These are phyloP conservation scores for Amoebophrya sp. DNA, from an alignment of 169 alveolate species.

Conservation along the genomic window DNA sequence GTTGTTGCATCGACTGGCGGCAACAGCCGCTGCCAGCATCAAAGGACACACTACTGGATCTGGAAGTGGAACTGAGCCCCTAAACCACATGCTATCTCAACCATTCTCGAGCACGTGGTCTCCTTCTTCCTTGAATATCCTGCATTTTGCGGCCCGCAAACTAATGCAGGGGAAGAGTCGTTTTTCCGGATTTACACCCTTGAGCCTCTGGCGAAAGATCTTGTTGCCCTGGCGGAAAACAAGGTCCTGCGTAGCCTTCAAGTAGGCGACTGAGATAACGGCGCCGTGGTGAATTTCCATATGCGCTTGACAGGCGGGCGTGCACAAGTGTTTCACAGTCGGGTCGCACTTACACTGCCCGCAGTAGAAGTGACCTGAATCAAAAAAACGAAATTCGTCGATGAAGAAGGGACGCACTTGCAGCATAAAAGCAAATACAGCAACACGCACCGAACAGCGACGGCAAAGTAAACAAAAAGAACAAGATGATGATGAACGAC, in stretches of 20 bases:
- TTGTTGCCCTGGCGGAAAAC: background rate
- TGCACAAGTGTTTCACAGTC: background rate
- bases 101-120: background rate
- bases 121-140: background rate
- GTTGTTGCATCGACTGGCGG: too few relatives aligned
- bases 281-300: background rate
- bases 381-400: too few relatives aligned
- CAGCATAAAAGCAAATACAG: too few relatives aligned
- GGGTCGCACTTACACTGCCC: slow-evolving; percentile 1
- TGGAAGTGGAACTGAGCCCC: too few relatives aligned
- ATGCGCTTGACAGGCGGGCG: slow-evolving; percentile 1
- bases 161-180: background rate
- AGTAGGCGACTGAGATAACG: background rate
- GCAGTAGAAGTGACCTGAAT: background rate
- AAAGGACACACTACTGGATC: too few relatives aligned
- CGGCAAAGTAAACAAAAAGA: too few relatives aligned
- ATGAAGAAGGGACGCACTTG: too few relatives aligned
- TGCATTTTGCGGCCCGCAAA: background rate
- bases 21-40: too few relatives aligned
- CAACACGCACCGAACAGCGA: too few relatives aligned
- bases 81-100: too few relatives aligned
- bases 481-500: too few relatives aligned
- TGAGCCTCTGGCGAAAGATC: background rate
- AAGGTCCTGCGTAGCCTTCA: background rate
- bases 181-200: background rate